Conservation (phyloP, 148 eudicot genomes). For the Camellia japonica region DNA sequence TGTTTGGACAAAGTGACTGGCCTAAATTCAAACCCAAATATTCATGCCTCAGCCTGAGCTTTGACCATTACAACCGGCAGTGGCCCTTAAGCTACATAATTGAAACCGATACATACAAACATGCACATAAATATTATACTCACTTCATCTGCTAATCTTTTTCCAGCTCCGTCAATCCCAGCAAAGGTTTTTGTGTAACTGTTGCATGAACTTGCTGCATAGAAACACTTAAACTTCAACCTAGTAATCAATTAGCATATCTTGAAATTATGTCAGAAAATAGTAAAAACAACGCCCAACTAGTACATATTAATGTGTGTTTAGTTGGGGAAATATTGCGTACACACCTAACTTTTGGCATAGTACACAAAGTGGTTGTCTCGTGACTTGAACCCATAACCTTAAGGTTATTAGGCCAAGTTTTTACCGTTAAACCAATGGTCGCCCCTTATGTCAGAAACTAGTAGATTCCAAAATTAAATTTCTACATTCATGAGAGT, state of each 20-base stretch:
- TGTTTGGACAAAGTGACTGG: background rate
- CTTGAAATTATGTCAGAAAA: background rate
- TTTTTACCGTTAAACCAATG: too few species aligned
- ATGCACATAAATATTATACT: constrained; percentile 26
- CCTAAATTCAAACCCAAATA: background rate
- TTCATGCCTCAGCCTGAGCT: background rate
- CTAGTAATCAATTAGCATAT: background rate
- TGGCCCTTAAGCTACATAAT: constrained; percentile 9
- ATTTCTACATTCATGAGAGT: background rate
- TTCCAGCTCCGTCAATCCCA: constrained; percentile 94
- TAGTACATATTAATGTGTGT: too few species aligned
- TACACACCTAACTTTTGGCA: too few species aligned
- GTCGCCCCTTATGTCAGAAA: too few species aligned
- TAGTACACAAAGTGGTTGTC: too few species aligned
- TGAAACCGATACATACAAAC: background rate
- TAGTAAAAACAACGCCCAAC: too few species aligned
- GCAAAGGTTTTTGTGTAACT: constrained; percentile 77
- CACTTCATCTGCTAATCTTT: constrained; percentile 94
- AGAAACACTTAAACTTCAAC: constrained; percentile 11
- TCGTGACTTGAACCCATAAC: too few species aligned
- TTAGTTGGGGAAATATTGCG: too few species aligned
- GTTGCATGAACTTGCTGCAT: constrained; percentile 91
- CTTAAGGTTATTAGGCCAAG: too few species aligned
- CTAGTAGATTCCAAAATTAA: background rate
- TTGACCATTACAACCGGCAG: constrained; percentile 2